Conservation (phyloP, 208 protist genomes). For the Trypanosoma lewisi region DNA sequence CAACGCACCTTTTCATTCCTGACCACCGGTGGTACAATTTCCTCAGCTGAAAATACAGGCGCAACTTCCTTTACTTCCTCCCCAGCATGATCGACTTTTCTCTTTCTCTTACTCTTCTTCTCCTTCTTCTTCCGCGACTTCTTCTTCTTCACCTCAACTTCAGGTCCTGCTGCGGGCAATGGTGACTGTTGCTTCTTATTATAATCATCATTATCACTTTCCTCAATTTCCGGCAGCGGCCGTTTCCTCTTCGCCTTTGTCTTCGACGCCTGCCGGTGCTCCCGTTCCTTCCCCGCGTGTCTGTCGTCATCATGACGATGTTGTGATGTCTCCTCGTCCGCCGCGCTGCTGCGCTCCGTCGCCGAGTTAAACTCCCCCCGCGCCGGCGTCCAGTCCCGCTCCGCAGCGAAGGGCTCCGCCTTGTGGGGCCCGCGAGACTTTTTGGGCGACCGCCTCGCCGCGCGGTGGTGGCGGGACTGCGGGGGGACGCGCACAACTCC, state of each 20-base stretch:
- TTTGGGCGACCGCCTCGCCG: too few species aligned
- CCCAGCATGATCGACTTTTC: background rate
- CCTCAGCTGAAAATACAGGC: background rate
- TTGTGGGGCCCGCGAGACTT: too few species aligned
- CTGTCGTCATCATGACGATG: conserved; percentile 10
- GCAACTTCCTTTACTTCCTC: background rate
- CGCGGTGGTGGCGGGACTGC: too few species aligned
- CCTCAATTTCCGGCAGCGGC: conserved; percentile 14
- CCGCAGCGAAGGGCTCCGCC: background rate
- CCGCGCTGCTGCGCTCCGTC: background rate
- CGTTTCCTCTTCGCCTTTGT: conserved; percentile 29
- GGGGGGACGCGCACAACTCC: too few species aligned
- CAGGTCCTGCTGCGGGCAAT: background rate
- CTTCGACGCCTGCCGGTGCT: conserved; percentile 34
- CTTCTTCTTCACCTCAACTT: conserved; percentile 5
- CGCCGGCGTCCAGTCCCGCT: background rate
- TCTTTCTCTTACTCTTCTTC: background rate
- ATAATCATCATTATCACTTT: conserved; percentile 1
- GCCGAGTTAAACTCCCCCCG: background rate
- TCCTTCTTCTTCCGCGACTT: conserved; percentile 6
- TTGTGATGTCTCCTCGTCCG: background rate
- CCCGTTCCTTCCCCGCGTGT: conserved; percentile 2
- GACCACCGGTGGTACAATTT: background rate
- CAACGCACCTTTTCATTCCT: background rate
- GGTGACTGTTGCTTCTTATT: conserved; percentile 8